Evolutionary conservation across 495 filamentous ascomycete genomes (phyloP).

Genomic region (Penicillium ochrochloron): DNA sequence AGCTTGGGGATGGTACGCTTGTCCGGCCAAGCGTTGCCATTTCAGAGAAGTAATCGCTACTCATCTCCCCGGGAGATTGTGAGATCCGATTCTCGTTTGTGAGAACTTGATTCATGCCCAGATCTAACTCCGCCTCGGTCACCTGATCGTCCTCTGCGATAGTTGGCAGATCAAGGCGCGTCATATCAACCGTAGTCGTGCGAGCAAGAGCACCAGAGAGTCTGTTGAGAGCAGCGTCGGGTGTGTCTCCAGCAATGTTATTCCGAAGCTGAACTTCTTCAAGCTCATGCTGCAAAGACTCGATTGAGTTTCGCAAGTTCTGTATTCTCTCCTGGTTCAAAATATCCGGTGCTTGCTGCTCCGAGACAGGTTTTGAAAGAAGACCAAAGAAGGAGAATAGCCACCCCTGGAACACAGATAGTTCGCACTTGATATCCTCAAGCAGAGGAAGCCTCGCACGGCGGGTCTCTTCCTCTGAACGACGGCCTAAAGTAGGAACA

Average conservation of each 20-base stretch:
- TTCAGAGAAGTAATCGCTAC: conserved; percentile 37
- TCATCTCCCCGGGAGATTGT: conserved; percentile 47
- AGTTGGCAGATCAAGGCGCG: conserved; percentile 13
- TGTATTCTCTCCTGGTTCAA: conserved; percentile 34
- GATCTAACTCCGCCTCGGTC: conserved; percentile 20
- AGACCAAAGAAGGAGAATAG: conserved; percentile 39
- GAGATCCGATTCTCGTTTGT: conserved; percentile 44
- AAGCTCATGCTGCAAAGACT: conserved; percentile 40
- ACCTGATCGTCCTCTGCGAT: conserved; percentile 14
- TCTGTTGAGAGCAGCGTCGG: conserved; percentile 11
- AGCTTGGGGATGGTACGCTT: conserved; percentile 26
- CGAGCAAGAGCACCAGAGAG: conserved; percentile 16
- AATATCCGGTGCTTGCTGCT: conserved; percentile 22
- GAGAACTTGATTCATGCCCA: conserved; percentile 36
- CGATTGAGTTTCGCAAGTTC: conserved; percentile 34
- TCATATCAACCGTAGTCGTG: conserved; percentile 10
- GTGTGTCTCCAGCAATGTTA: conserved; percentile 7
- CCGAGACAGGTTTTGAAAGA: conserved; percentile 16
- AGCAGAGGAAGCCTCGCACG: conserved; percentile 45
- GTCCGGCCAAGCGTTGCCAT: conserved; percentile 35
- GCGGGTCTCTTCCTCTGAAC: conserved; percentile 45
- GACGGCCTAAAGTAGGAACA: conserved; percentile 48
- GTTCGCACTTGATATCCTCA: conserved; percentile 46
- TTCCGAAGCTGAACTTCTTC: conserved; percentile 28
- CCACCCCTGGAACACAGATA: conserved; percentile 39